These are phyloP conservation scores for Laburnicola sp. DNA, from an alignment of 2,329 filamentous ascomycete genomes.

Conservation along the genomic window DNA sequence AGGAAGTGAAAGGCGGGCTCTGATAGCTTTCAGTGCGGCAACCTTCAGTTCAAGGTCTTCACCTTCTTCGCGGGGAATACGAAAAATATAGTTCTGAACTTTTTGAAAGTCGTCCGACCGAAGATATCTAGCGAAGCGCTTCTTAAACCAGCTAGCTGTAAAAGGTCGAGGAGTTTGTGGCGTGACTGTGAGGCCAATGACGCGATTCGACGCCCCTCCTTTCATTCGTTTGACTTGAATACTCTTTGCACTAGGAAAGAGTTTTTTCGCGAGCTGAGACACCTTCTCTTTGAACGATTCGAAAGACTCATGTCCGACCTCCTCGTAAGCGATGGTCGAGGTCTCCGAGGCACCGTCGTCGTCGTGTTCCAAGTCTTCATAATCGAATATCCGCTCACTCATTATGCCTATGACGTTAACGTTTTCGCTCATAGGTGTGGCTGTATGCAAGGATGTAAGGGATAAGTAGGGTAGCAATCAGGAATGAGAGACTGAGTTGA, in stretches of 20 bases:
- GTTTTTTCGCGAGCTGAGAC: background rate
- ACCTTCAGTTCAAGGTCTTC: background rate
- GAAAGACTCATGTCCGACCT: slow-evolving; percentile 5
- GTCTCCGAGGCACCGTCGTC: slow-evolving; percentile 1
- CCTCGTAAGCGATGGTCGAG: background rate
- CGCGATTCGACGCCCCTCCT: slow-evolving; percentile 28
- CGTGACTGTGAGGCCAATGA: slow-evolving; percentile 21
- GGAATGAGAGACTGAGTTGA: too few relatives aligned
- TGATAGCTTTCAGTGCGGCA: slow-evolving; percentile 4
- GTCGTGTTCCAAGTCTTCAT: too few relatives aligned
- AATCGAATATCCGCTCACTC: too few relatives aligned
- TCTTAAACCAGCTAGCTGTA: too few relatives aligned
- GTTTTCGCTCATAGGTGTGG: too few relatives aligned
- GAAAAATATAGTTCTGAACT: slow-evolving; percentile 9
- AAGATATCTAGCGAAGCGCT: background rate
- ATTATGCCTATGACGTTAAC: too few relatives aligned
- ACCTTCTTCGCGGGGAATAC: slow-evolving; percentile 5
- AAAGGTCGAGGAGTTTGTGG: too few relatives aligned
- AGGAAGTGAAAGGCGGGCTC: background rate
- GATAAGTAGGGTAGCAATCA: too few relatives aligned
- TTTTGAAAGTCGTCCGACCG: background rate
- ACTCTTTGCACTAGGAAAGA: background rate
- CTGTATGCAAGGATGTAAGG: too few relatives aligned
- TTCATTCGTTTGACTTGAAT: slow-evolving; percentile 20
- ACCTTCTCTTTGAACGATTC: slow-evolving; percentile 12